These are phyloP conservation scores for Talinum fruticosum DNA, from an alignment of 148 eudicot genomes.

Conservation along the genomic window DNA sequence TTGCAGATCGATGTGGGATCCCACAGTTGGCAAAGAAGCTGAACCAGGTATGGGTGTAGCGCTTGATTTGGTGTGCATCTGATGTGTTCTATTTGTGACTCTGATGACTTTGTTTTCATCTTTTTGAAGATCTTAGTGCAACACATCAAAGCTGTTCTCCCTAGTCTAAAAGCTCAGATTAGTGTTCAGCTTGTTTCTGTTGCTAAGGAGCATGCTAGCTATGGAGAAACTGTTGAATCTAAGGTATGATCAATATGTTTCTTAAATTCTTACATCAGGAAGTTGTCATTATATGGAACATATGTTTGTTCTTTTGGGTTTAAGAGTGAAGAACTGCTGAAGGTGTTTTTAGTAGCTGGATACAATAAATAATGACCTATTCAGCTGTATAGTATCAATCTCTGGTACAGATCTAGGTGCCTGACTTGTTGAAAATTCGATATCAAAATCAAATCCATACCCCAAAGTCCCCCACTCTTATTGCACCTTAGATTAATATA, in stretches of 20 bases:
- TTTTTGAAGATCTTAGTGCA: constrained; percentile 71
- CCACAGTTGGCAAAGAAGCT: constrained; percentile 92
- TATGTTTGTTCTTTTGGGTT: neutral
- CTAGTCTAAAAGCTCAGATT: constrained; percentile 79
- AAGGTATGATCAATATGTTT: constrained; percentile 45
- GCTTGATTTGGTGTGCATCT: neutral
- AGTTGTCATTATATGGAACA: neutral
- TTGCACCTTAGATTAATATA: no score
- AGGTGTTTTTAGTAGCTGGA: no score
- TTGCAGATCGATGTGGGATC: constrained; percentile 93
- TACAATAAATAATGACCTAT: neutral
- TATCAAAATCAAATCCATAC: neutral
- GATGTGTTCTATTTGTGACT: neutral
- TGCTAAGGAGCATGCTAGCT: constrained; percentile 97
- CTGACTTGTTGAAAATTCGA: neutral
- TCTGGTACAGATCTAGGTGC: neutral
- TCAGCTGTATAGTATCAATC: neutral
- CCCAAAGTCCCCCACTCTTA: no score
- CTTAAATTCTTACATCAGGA: neutral
- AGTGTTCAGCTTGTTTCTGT: constrained; percentile 66
- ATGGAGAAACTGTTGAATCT: constrained; percentile 89
- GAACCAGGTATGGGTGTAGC: constrained; percentile 61
- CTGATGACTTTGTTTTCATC: constrained; percentile 15
- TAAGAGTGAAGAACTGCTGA: neutral
- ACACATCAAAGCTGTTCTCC: constrained; percentile 87